Base-by-base conservation (phyloP, 768 basidiomycete species). In the Leccinum fibrillosum region DNA sequence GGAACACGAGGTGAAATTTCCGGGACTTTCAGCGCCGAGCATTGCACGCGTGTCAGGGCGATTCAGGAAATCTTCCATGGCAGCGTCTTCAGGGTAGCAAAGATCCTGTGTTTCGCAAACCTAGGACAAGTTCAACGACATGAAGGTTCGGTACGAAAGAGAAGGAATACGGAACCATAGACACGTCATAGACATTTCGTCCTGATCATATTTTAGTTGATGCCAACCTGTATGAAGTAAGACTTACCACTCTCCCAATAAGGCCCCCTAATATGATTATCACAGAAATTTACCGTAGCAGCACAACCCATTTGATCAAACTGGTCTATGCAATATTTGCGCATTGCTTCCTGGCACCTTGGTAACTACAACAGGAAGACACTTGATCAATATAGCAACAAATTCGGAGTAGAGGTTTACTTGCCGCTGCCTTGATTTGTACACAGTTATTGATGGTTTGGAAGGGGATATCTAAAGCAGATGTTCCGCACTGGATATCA, bases 281-380 rank as follows among this genome's bases (percentile, higher is more conserved):
- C 77, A 69, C 92, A 94, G 69, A 90, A 91, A 10, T 61, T 70
- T 52, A 83, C 76, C 2, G 90, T 86, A 12, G 85, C 86, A n/a
- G 72, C 74, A 64, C 91, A 93, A 58, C 81, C 77, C 37, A 88
- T 83, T 21, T 76, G 71, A 68, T 94, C 89, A 61, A 86, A 86
- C 15, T 58, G 59, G 55, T 90, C 80, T 30, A 90, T 77, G 61
- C 90, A 93, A 48, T 76, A 76, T 45, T 77, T 69, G n/a, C 78
- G 72, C 68, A 88, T 77, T 37, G 78, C 77, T 59, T 77, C 78
- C 62, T 84, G 74, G 69, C 91, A 94, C 49, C 85, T 82, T 21
- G 88, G 85, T 21, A 91, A 76, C 86, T 88, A 57, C n/a, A 26
- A 53, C 19, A 15, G 13, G 51, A 9, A 35, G 42, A 26, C 17